A percentile compares a stretch with the other conserved stretches of the same genome.
phyloP scores from a whole-genome alignment of 2,329 filamentous ascomycete species.

The Plenodomus biglobosus region DNA sequence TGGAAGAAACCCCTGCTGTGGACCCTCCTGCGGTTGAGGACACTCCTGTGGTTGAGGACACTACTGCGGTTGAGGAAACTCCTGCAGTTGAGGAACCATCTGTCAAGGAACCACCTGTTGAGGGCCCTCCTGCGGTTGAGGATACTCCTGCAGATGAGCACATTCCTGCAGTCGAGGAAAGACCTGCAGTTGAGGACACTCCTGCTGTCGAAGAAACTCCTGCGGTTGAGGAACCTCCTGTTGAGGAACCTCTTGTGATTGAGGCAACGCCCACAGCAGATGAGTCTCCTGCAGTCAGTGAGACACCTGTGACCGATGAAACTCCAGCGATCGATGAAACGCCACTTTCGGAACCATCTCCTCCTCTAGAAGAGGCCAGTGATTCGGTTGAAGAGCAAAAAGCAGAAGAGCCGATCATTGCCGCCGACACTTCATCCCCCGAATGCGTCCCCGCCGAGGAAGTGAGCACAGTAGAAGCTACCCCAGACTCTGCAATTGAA shows the following conservation, averaged over 20 bases:
- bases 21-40: slow-evolving; percentile 1
- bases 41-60: background rate
- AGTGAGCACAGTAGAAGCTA: background rate
- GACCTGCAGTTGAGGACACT: background rate
- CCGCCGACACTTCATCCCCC: background rate
- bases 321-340: background rate
- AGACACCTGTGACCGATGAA: background rate
- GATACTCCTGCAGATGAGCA: background rate
- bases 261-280: background rate
- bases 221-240: background rate
- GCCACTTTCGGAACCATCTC: background rate
- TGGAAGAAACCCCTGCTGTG: slow-evolving; percentile 1
- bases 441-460: background rate
- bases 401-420: background rate
- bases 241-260: background rate
- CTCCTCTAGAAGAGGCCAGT: background rate
- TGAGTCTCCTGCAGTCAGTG: background rate
- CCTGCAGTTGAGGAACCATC: no score
- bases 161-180: background rate
- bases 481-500: background rate
- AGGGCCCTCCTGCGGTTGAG: background rate
- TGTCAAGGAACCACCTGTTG: background rate
- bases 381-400: background rate
- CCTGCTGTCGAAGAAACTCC: background rate
- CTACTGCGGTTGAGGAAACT: background rate